Evolutionary conservation across 345 rosid genomes (phyloP), one percentile per base, ranked within the genome.

Genomic region (Clarkia xantiana): DNA sequence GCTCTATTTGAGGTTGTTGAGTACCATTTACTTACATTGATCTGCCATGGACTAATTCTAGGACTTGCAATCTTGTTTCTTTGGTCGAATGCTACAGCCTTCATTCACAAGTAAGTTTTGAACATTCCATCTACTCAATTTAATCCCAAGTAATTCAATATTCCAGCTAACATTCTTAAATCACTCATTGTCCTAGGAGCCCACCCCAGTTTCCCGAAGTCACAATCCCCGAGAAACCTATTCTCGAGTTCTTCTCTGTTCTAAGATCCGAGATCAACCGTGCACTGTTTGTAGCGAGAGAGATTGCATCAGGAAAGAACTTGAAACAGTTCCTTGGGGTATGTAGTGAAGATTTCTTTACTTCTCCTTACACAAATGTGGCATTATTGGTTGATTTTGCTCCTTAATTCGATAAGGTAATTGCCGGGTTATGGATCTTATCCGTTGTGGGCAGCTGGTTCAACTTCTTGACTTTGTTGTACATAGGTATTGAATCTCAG

Each of bases 81-180:
- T 78, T 93, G 88, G 87, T 82, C 96, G 15, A 93, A 86, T 71
- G 96, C 81, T 20, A 60, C 66, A 52, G 67, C 78, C 49, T 84
- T 87, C 58, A 82, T 93, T 59, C 79, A 82, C 78, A 93, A 93
- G 99, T 93, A 71, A 69, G 90, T 20, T 38, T 62, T 57, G 12
- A 5, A 57, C 25, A 1, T 9, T 12, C 12, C n/a, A 17, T 19
- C 14, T 50, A 9, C 10, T 23, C 0, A 2, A 3, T 23, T 40
- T 7, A 12, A 29, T 20, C 29, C 8, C 45, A 7, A 1, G 29
- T 42, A 9, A 14, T 19, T 11, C 6, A 0, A 23, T 23, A 3
- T 23, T 20, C 6, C 11, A 12, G 0, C 10, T 17, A 47, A 25
- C 9, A 3, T 11, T 18, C 16, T 8, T 19, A 11, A n/a, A 14